phyloP scores from a whole-genome alignment of 345 rosid genomes.

The Salix purpurea region DNA sequence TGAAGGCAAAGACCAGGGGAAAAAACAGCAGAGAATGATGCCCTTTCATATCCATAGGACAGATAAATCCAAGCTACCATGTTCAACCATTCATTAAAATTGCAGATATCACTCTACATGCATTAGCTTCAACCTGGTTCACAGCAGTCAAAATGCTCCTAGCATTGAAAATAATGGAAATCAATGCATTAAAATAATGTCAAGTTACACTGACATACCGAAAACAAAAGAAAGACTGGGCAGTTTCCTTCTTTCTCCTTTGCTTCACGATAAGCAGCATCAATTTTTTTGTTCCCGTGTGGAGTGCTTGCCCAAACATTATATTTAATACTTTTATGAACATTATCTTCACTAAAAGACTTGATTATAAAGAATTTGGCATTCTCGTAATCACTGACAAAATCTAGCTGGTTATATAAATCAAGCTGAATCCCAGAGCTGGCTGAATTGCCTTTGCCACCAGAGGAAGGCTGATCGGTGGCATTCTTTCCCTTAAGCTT shows the following conservation, averaged over 20 bases:
- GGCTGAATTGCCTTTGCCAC: slow-evolving; percentile 31
- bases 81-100: neutral
- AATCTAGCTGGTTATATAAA: slow-evolving; percentile 43
- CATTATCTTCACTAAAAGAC: slow-evolving; percentile 80
- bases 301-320: slow-evolving; percentile 78
- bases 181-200: neutral
- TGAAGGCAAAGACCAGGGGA: neutral
- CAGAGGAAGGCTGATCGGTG: slow-evolving; percentile 28
- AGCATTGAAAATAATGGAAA: neutral
- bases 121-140: neutral
- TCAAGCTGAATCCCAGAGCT: slow-evolving; percentile 31
- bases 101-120: neutral
- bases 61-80: neutral
- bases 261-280: slow-evolving; percentile 59
- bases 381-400: slow-evolving; percentile 48
- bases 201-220: slow-evolving; percentile 30
- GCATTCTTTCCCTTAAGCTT: slow-evolving; percentile 42
- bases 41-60: neutral
- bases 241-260: slow-evolving; percentile 45
- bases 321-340: slow-evolving; percentile 70
- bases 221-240: slow-evolving; percentile 62
- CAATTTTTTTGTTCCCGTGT: slow-evolving; percentile 64
- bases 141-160: neutral
- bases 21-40: neutral
- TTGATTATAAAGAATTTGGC: slow-evolving; percentile 68